A percentile compares a stretch with the other conserved stretches of the same genome.
phyloP scores from a whole-genome alignment of 208 protist genomes.

The Acanthamoeba castellanii region DNA sequence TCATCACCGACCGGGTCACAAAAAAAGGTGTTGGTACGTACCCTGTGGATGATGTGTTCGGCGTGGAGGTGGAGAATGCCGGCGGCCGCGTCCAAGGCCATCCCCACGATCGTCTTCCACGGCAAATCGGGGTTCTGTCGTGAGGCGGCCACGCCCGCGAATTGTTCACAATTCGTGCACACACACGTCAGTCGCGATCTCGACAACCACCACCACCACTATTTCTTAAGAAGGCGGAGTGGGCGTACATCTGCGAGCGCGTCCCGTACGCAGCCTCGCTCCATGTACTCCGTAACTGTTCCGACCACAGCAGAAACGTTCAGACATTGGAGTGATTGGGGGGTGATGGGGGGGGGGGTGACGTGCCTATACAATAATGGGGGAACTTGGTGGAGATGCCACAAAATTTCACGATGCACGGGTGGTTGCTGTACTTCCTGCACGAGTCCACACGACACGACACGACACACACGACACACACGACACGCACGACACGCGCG shows the following conservation, averaged over 20 bases:
- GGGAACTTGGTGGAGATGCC: slow-evolving; percentile 60
- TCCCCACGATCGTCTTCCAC: slow-evolving; percentile 74
- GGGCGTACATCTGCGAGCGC: neutral
- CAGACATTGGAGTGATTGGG: too few relatives aligned
- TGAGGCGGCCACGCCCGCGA: neutral
- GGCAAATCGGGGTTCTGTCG: slow-evolving; percentile 70
- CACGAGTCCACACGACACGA: neutral
- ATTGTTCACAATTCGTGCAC: too few relatives aligned
- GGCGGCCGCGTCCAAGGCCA: slow-evolving; percentile 84
- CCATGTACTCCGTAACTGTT: slow-evolving; percentile 53
- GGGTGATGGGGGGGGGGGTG: neutral
- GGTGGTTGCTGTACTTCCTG: slow-evolving; percentile 72
- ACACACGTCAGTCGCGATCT: too few relatives aligned
- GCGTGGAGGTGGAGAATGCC: slow-evolving; percentile 76
- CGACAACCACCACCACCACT: too few relatives aligned
- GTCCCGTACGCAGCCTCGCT: slow-evolving; percentile 46
- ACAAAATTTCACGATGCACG: slow-evolving; percentile 69
- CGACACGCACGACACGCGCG: neutral
- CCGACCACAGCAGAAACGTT: neutral
- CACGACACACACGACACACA: neutral
- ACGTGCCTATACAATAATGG: slow-evolving; percentile 67
- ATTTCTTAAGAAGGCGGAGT: neutral
- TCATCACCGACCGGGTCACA: too few relatives aligned
- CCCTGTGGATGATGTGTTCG: slow-evolving; percentile 74
- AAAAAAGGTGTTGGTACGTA: neutral